Percentiles rank a stretch among this genome's conserved stretches.
Evolutionary conservation across 2,329 filamentous ascomycete genomes (phyloP).

Genomic region (Macrophomina tecta): DNA sequence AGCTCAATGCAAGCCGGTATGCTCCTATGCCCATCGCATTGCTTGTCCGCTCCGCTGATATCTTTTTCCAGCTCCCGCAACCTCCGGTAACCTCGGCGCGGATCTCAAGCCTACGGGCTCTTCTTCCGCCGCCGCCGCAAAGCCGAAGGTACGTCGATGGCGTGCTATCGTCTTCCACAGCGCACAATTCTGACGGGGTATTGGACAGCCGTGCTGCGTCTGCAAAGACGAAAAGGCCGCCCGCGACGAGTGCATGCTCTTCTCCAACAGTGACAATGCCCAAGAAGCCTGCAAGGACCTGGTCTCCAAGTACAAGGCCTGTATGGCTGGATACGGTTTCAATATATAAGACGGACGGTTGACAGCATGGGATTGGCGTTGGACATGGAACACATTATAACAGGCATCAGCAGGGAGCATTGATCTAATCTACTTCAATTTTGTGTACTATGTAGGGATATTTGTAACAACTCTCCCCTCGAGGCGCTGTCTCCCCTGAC

Average conservation of each 20-base stretch:
- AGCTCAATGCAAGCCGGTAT: slow-evolving; percentile 40
- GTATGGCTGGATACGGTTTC: slow-evolving; percentile 94
- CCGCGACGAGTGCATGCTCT: slow-evolving; percentile 99
- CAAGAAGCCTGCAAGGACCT: slow-evolving; percentile 81
- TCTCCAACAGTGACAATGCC: slow-evolving; percentile 83
- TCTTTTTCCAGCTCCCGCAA: slow-evolving; percentile 25
- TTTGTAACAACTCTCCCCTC: slow-evolving; percentile 21
- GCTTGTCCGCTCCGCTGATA: not conserved
- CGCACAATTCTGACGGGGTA: slow-evolving; percentile 19
- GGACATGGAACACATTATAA: slow-evolving; percentile 42
- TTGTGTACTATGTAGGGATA: slow-evolving; percentile 8
- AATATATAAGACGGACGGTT: slow-evolving; percentile 52
- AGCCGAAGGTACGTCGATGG: slow-evolving; percentile 48
- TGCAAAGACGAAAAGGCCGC: slow-evolving; percentile 93
- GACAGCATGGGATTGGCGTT: slow-evolving; percentile 28
- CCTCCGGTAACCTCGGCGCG: slow-evolving; percentile 51
- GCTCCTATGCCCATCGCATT: not conserved
- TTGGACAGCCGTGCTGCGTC: slow-evolving; percentile 85
- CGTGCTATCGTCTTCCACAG: slow-evolving; percentile 10
- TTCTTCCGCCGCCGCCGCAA: slow-evolving; percentile 47
- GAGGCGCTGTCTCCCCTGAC: not conserved
- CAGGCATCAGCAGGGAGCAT: slow-evolving; percentile 35
- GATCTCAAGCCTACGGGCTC: slow-evolving; percentile 51
- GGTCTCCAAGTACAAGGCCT: slow-evolving; percentile 84
- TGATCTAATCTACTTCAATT: slow-evolving; percentile 8